Conservation (phyloP, 2,329 filamentous ascomycete genomes). For the Neofusicoccum umdonicola region DNA sequence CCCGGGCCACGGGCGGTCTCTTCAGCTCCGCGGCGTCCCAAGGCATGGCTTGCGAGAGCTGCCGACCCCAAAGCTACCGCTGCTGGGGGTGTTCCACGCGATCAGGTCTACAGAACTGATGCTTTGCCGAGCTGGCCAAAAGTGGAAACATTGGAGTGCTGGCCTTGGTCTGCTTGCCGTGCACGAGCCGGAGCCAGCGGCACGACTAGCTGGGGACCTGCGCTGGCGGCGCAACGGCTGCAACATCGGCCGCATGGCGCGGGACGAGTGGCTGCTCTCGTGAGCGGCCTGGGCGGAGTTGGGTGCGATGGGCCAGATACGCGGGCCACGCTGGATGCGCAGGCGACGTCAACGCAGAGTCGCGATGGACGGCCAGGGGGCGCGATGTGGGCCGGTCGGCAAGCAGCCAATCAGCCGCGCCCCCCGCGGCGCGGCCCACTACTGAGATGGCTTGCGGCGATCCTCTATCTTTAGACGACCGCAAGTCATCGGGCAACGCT, state of each 20-base stretch:
- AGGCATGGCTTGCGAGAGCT: background rate
- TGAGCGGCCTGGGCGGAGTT: conserved; percentile 2
- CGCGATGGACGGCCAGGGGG: background rate
- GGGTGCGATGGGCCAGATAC: background rate
- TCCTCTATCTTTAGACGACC: conserved; percentile 10
- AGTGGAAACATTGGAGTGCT: background rate
- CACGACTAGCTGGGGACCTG: background rate
- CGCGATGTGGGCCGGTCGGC: background rate
- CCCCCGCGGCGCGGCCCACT: background rate
- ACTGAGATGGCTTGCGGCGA: background rate
- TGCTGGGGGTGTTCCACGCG: background rate
- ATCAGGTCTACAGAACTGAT: background rate
- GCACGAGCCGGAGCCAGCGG: background rate
- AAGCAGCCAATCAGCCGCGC: background rate
- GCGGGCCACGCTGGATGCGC: background rate
- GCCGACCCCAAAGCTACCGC: background rate
- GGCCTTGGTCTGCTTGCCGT: background rate
- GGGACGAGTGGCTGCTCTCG: conserved; percentile 7
- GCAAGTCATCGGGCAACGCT: conserved; percentile 3
- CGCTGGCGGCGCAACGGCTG: background rate
- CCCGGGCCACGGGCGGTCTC: background rate
- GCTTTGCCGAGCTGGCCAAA: conserved; percentile 3
- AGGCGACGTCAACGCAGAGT: conserved; percentile 2
- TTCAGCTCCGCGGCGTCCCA: background rate
- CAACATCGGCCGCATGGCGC: conserved; percentile 4